phyloP scores from a whole-genome alignment of 495 filamentous ascomycete species.

The Aspergillus incahuasiensis region DNA sequence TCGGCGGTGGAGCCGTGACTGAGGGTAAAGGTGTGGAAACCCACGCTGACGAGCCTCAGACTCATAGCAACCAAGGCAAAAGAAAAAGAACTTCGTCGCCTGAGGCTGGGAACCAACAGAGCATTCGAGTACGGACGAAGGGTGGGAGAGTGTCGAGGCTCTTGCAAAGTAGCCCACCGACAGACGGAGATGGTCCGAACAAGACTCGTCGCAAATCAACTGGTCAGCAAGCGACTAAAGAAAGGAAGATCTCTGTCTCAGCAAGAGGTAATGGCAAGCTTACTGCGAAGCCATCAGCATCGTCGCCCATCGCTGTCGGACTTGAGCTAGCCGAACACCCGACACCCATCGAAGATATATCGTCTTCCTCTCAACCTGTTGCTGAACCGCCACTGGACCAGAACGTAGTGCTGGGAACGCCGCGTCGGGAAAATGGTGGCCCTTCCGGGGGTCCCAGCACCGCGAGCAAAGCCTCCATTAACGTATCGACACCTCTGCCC shows the following conservation, averaged over 20 bases:
- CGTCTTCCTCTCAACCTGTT: not conserved
- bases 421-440: not conserved
- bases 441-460: not conserved
- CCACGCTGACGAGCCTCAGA: not conserved
- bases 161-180: not conserved
- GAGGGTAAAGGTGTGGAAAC: not conserved
- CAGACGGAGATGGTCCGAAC: not conserved
- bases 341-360: not conserved
- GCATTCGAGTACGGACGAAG: not conserved
- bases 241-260: too few relatives aligned
- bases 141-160: not conserved
- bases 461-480: not conserved
- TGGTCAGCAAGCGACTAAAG: not conserved
- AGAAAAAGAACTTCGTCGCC: slow-evolving; percentile 12
- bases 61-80: slow-evolving; percentile 5
- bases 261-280: not conserved
- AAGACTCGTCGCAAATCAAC: not conserved
- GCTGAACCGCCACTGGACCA: not conserved
- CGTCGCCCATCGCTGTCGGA: not conserved
- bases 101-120: not conserved
- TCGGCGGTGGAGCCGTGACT: not conserved
- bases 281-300: not conserved
- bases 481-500: not conserved
- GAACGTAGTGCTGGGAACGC: too few relatives aligned
- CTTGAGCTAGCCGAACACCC: too few relatives aligned